Percentiles rank a stretch among this genome's conserved stretches.
These are phyloP conservation scores for Solanum hybrid DNA, from an alignment of 305 asterid genomes.

Conservation along the genomic window DNA sequence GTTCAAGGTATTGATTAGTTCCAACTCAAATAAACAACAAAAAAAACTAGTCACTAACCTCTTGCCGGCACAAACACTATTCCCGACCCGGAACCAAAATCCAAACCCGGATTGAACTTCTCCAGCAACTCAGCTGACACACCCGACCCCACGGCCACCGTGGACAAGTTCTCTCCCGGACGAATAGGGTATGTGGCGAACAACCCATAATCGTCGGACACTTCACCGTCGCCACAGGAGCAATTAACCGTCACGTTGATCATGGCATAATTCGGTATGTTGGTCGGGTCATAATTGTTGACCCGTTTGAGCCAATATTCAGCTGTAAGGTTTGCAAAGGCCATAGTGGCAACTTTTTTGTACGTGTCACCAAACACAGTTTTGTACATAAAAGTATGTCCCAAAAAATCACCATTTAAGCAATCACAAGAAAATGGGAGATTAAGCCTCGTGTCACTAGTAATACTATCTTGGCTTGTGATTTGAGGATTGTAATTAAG, in stretches of 20 bases:
- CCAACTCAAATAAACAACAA: background rate
- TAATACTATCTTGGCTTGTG: slow-evolving; percentile 24
- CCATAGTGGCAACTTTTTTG: slow-evolving; percentile 26
- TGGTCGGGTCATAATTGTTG: slow-evolving; percentile 40
- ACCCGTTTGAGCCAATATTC: slow-evolving; percentile 52
- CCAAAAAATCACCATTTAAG: slow-evolving; percentile 60
- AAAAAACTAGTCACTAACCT: slow-evolving; percentile 28
- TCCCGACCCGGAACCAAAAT: slow-evolving; percentile 43
- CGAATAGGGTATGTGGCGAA: slow-evolving; percentile 48
- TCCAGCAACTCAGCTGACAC: slow-evolving; percentile 32
- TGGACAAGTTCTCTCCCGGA: slow-evolving; percentile 32
- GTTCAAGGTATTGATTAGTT: background rate
- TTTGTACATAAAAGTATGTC: slow-evolving; percentile 47
- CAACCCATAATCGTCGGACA: slow-evolving; percentile 55
- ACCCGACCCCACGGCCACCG: slow-evolving; percentile 32
- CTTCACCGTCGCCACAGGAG: slow-evolving; percentile 51
- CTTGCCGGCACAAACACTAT: slow-evolving; percentile 58
- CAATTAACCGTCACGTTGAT: slow-evolving; percentile 72
- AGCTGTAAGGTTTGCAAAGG: slow-evolving; percentile 51
- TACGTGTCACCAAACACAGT: slow-evolving; percentile 55
- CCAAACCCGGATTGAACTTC: slow-evolving; percentile 33
- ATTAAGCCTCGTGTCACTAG: slow-evolving; percentile 29
- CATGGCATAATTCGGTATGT: slow-evolving; percentile 28
- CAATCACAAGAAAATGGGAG: slow-evolving; percentile 73
- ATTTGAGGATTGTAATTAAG: slow-evolving; percentile 36